These are phyloP conservation scores for Coprinellus micaceus DNA, from an alignment of 768 basidiomycete species.

Conservation along the genomic window DNA sequence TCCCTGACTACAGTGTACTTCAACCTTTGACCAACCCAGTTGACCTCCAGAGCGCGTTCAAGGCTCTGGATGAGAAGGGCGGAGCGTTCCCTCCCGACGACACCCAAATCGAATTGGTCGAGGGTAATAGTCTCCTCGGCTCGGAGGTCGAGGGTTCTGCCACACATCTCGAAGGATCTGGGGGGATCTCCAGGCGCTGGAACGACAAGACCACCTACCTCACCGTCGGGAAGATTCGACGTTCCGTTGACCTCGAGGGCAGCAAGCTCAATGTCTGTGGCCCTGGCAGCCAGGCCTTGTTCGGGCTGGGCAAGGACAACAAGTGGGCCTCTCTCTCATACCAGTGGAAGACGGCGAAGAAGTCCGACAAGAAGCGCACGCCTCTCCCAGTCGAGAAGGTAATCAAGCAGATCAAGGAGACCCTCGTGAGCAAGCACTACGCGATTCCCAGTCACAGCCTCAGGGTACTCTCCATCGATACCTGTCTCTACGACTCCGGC, in stretches of 20 bases:
- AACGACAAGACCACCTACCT: neutral
- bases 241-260: neutral
- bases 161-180: too few relatives aligned
- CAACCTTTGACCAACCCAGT: neutral
- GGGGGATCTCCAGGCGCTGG: neutral
- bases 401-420: slow-evolving; percentile 1
- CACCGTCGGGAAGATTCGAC: slow-evolving; percentile 1
- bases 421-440: neutral
- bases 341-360: slow-evolving; percentile 4
- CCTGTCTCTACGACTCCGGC: slow-evolving; percentile 9
- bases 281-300: slow-evolving; percentile 6
- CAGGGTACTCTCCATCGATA: slow-evolving; percentile 1
- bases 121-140: too few relatives aligned
- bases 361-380: neutral
- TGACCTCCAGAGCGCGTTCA: neutral
- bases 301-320: neutral
- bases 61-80: neutral
- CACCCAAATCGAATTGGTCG: neutral
- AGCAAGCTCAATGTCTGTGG: slow-evolving; percentile 6
- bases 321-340: neutral
- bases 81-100: neutral
- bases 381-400: too few relatives aligned
- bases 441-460: neutral
- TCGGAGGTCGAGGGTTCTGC: too few relatives aligned
- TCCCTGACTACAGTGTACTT: slow-evolving; percentile 1